Conservation (phyloP, 148 eudicot genomes). For the Limonium bicolor region DNA sequence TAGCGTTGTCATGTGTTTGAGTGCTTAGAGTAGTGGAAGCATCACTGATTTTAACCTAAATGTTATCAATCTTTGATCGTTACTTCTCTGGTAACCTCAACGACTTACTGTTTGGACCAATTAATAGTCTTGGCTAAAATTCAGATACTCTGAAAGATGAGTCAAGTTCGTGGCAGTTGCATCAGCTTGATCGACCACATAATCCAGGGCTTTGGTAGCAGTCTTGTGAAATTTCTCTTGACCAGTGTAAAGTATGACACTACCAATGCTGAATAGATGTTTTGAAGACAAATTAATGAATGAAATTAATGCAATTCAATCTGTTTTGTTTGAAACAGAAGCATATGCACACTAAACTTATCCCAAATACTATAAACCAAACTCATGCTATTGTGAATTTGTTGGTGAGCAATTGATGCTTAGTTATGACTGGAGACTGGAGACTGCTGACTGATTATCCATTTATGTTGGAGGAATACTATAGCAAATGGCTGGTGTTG, state of each 20-base stretch:
- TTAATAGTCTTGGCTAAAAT: too few species aligned
- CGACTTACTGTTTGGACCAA: too few species aligned
- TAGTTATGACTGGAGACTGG: too few species aligned
- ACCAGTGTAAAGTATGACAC: slow-evolving; percentile 60
- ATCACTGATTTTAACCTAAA: too few species aligned
- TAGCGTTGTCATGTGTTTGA: slow-evolving; percentile 35
- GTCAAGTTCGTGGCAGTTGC: slow-evolving; percentile 39
- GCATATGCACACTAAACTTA: slow-evolving; percentile 31
- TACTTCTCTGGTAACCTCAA: too few species aligned
- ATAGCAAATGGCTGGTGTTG: too few species aligned
- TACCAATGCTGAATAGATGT: slow-evolving; percentile 41
- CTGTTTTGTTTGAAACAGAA: slow-evolving; percentile 12
- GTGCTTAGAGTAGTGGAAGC: slow-evolving; percentile 37
- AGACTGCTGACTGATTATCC: too few species aligned
- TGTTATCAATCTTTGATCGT: too few species aligned
- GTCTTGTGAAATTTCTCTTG: slow-evolving; percentile 62
- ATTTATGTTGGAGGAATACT: too few species aligned
- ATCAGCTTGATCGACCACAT: slow-evolving; percentile 52
- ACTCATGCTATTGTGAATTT: slow-evolving; percentile 27
- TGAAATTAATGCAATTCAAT: not conserved
- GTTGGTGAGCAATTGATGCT: too few species aligned
- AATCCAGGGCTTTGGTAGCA: slow-evolving; percentile 39
- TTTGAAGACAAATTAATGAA: not conserved
- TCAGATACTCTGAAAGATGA: slow-evolving; percentile 45
- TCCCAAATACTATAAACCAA: slow-evolving; percentile 45